Evolutionary conservation across 495 filamentous ascomycete species (phyloP).

Genomic region (Delitschia confertaspora): DNA sequence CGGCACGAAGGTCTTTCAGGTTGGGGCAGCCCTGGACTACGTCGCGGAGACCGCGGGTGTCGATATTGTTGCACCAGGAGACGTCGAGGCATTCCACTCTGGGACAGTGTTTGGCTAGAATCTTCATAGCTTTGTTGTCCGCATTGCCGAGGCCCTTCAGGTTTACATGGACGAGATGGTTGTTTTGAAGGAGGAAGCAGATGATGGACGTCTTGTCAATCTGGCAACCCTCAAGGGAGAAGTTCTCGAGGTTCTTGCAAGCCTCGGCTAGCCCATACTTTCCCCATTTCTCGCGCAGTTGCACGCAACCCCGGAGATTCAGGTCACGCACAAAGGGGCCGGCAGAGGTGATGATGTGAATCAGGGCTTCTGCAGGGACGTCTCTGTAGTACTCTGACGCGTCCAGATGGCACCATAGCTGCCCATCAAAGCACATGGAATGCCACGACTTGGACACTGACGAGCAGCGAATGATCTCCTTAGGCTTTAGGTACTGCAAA

Average conservation of each 20-base stretch:
- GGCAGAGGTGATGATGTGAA: conserved; percentile 74
- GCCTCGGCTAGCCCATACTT: conserved; percentile 65
- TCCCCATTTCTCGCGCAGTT: conserved; percentile 70
- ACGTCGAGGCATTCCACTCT: conserved; percentile 75
- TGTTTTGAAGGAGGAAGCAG: conserved; percentile 68
- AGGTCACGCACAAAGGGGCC: conserved; percentile 87
- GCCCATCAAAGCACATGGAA: conserved; percentile 85
- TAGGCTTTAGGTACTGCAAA: conserved; percentile 65
- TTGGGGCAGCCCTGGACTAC: conserved; percentile 63
- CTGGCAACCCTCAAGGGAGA: conserved; percentile 78
- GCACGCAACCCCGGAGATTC: conserved; percentile 69
- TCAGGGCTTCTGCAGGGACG: conserved; percentile 73
- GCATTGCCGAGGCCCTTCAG: conserved; percentile 70
- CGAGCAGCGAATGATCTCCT: conserved; percentile 74
- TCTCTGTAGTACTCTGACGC: conserved; percentile 77
- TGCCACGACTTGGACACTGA: conserved; percentile 74
- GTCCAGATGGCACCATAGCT: conserved; percentile 81
- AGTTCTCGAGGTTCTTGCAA: conserved; percentile 78
- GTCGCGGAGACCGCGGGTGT: conserved; percentile 67
- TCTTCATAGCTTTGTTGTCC: conserved; percentile 77
- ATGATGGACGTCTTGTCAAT: conserved; percentile 76
- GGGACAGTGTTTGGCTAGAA: conserved; percentile 75
- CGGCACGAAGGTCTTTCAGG: conserved; percentile 71
- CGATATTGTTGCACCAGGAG: conserved; percentile 81
- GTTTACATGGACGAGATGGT: conserved; percentile 70